These are phyloP conservation scores for Pseudocercospora musae DNA, from an alignment of 2,329 filamentous ascomycete genomes.

Conservation along the genomic window DNA sequence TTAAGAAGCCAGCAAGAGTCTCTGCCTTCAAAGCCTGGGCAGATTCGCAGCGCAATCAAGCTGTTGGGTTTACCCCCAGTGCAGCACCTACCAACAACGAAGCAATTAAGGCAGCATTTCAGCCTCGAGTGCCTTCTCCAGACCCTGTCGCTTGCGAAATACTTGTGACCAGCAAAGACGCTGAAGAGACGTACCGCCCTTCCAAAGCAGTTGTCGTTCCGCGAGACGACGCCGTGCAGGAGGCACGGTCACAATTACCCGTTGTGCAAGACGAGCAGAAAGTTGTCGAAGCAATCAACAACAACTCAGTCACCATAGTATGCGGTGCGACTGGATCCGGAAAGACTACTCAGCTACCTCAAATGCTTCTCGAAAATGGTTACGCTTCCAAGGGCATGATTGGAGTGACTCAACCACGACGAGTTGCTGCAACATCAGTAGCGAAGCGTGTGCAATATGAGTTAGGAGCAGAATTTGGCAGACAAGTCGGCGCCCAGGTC, in stretches of 20 bases:
- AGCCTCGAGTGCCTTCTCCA: slow-evolving; percentile 64
- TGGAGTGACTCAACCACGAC: slow-evolving; percentile 87
- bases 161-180: slow-evolving; percentile 47
- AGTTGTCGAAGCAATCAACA: slow-evolving; percentile 96
- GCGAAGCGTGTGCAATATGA: slow-evolving; percentile 87
- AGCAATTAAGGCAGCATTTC: slow-evolving; percentile 57
- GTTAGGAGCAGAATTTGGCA: slow-evolving; percentile 66
- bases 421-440: slow-evolving; percentile 96
- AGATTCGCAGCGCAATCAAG: slow-evolving; percentile 77
- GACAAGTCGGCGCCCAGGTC: slow-evolving; percentile 82
- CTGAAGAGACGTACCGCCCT: slow-evolving; percentile 60
- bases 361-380: slow-evolving; percentile 91
- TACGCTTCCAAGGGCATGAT: slow-evolving; percentile 85
- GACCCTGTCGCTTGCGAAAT: slow-evolving; percentile 69
- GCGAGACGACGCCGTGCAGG: slow-evolving; percentile 70
- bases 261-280: slow-evolving; percentile 94
- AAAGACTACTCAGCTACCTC: slow-evolving; percentile 95
- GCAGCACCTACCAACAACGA: slow-evolving; percentile 36
- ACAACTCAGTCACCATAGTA: slow-evolving; percentile 83
- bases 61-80: slow-evolving; percentile 64
- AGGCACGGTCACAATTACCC: slow-evolving; percentile 73
- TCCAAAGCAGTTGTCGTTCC: slow-evolving; percentile 71
- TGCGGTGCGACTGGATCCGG: slow-evolving; percentile 95
- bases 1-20: slow-evolving; percentile 42
- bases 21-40: slow-evolving; percentile 95